phyloP scores from a whole-genome alignment of 495 filamentous ascomycete species.

The Aspergillus sclerotioniger region DNA sequence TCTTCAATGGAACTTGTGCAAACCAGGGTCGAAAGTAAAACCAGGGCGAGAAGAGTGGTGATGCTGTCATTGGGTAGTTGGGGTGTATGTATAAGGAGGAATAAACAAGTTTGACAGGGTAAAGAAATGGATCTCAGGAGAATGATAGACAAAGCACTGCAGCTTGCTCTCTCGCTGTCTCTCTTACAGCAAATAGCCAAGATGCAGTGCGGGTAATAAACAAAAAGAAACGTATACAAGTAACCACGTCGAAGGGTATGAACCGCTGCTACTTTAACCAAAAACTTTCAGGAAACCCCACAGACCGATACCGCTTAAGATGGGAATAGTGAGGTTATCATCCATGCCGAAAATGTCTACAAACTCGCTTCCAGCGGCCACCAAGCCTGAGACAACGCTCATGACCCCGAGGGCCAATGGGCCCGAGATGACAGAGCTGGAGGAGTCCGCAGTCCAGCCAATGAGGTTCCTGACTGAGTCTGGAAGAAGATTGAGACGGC shows the following conservation, averaged over 20 bases:
- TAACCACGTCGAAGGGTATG: not conserved
- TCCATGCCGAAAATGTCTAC: conserved; percentile 90
- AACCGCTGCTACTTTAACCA: conserved; percentile 41
- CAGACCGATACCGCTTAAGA: conserved; percentile 84
- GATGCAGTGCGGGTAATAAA: not conserved
- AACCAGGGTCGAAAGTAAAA: not conserved
- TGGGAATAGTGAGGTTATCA: conserved; percentile 95
- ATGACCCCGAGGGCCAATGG: conserved; percentile 75
- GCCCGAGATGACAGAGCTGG: conserved; percentile 55
- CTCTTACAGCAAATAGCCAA: not conserved
- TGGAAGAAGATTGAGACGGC: conserved; percentile 62
- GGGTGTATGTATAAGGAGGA: not conserved
- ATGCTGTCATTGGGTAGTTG: not conserved
- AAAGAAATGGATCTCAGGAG: not conserved
- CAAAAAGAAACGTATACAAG: not conserved
- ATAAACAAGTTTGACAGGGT: not conserved
- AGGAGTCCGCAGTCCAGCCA: conserved; percentile 42
- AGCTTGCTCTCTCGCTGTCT: not conserved
- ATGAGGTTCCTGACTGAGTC: conserved; percentile 47
- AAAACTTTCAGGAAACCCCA: conserved; percentile 94
- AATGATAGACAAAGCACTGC: not conserved
- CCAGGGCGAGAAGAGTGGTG: not conserved
- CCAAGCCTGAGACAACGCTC: conserved; percentile 82
- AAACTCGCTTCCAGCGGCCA: conserved; percentile 85
- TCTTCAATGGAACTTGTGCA: not conserved